A percentile compares a stretch with the other conserved stretches of the same genome.
phyloP scores from a whole-genome alignment of 352 stramenopile species.

The Phytophthora aleatoria region DNA sequence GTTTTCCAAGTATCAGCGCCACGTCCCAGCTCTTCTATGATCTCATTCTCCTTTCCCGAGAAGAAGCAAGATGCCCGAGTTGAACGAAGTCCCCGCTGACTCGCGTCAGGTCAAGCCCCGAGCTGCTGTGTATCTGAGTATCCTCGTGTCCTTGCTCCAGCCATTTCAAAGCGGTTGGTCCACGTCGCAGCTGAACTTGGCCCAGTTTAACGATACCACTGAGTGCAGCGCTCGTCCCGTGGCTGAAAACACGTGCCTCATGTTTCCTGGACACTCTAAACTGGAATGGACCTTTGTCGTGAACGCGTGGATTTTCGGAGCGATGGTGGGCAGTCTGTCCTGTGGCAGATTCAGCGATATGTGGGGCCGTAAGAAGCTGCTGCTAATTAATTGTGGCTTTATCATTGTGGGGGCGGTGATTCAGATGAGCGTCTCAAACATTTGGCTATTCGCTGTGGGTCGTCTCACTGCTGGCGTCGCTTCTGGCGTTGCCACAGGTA shows the following conservation, averaged over 20 bases:
- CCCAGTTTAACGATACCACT: conserved; percentile 46
- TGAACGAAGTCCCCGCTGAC: not conserved
- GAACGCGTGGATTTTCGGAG: conserved; percentile 58
- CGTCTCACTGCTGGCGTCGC: conserved; percentile 48
- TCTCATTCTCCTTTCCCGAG: not conserved
- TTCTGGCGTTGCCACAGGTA: conserved; percentile 35
- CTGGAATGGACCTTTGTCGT: conserved; percentile 40
- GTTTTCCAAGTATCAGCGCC: conserved; percentile 1
- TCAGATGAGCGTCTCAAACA: conserved; percentile 30
- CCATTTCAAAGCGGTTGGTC: conserved; percentile 64
- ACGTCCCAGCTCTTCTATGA: conserved; percentile 7
- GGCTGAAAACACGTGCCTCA: conserved; percentile 44
- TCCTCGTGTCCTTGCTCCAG: conserved; percentile 44
- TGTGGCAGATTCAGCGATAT: conserved; percentile 38
- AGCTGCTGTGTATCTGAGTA: conserved; percentile 44
- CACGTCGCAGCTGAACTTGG: conserved; percentile 57
- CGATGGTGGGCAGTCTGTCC: conserved; percentile 51
- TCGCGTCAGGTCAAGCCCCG: conserved; percentile 27
- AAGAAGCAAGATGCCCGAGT: not conserved
- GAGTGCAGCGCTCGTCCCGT: conserved; percentile 49
- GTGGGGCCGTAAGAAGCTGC: conserved; percentile 28
- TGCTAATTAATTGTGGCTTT: conserved; percentile 32
- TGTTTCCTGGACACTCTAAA: conserved; percentile 62
- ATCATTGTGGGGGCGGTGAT: conserved; percentile 40
- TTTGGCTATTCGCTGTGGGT: conserved; percentile 40